Evolutionary conservation across 768 basidiomycete genomes (phyloP).

Genomic region (Auricularia cornea): DNA sequence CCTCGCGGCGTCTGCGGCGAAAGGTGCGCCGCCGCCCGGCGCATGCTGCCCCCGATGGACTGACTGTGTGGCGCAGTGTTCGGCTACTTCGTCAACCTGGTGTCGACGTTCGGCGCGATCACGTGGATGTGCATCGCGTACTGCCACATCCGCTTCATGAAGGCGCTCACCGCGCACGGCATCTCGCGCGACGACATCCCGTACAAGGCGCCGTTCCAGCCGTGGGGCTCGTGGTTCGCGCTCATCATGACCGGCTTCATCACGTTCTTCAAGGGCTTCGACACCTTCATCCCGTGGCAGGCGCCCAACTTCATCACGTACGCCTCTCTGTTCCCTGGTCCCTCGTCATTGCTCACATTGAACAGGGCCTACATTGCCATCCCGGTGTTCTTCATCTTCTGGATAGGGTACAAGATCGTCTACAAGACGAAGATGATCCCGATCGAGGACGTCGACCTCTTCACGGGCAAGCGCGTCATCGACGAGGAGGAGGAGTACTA

Average conservation of each 20-base stretch:
- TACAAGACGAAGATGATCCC: constrained; percentile 30
- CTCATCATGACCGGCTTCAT: constrained; percentile 43
- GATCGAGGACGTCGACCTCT: constrained; percentile 47
- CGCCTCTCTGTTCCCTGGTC: constrained; percentile 17
- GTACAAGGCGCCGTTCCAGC: constrained; percentile 55
- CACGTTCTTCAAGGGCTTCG: constrained; percentile 48
- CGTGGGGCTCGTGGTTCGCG: constrained; percentile 54
- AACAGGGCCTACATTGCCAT: constrained; percentile 24
- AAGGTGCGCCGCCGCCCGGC: constrained; percentile 29
- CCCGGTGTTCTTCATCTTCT: constrained; percentile 27
- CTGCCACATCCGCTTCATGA: constrained; percentile 51
- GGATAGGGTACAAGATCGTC: constrained; percentile 28
- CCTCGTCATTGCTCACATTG: not conserved
- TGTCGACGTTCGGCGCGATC: constrained; percentile 34
- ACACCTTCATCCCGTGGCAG: constrained; percentile 38
- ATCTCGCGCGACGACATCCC: constrained; percentile 34
- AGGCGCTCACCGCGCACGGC: constrained; percentile 37
- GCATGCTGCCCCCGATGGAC: not conserved
- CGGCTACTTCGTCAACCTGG: constrained; percentile 33
- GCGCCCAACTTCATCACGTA: constrained; percentile 55
- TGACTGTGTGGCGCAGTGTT: constrained; percentile 15
- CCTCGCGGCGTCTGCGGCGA: constrained; percentile 39
- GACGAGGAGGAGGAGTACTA: constrained; percentile 54
- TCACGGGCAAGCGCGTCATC: constrained; percentile 49
- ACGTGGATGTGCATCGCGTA: constrained; percentile 41